phyloP scores from a whole-genome alignment of 164 flowering plant species.

The Liquidambar formosana region DNA sequence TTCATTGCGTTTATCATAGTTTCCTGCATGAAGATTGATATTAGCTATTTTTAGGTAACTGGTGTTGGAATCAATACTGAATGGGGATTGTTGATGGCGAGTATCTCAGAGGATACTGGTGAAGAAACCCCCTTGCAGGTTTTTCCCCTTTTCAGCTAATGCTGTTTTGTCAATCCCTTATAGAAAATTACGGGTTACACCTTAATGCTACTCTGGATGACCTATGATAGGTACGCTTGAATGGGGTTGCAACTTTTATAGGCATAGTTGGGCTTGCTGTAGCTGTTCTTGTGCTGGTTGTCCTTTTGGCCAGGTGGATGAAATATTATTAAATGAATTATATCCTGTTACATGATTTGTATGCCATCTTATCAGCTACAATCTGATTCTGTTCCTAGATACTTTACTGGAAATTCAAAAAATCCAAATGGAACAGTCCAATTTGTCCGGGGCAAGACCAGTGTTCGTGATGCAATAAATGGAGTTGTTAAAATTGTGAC shows the following conservation, averaged over 20 bases:
- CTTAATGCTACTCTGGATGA: constrained; percentile 7
- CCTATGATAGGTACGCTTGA: constrained; percentile 74
- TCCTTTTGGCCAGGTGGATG: constrained; percentile 68
- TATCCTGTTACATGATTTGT: not conserved
- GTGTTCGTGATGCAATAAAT: constrained; percentile 47
- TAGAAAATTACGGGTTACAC: not conserved
- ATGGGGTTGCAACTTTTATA: constrained; percentile 95
- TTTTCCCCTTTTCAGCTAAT: not conserved
- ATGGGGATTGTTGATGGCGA: constrained; percentile 98
- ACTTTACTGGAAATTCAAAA: constrained; percentile 70
- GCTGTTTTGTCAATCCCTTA: not conserved
- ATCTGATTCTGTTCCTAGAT: constrained; percentile 35
- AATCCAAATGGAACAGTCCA: constrained; percentile 39
- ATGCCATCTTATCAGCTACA: not conserved
- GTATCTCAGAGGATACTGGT: constrained; percentile 93
- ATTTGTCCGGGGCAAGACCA: constrained; percentile 56
- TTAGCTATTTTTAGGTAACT: constrained; percentile 59
- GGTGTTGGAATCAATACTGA: constrained; percentile 97
- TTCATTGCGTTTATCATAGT: not conserved
- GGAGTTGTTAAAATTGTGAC: constrained; percentile 69
- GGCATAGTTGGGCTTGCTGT: constrained; percentile 90
- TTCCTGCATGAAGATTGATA: constrained; percentile 6
- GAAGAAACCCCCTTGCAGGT: constrained; percentile 99
- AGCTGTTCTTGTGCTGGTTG: constrained; percentile 64
- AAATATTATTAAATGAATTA: not conserved